phyloP scores from a whole-genome alignment of 1,284 basidiomycete genomes.

The Naganishia albida region DNA sequence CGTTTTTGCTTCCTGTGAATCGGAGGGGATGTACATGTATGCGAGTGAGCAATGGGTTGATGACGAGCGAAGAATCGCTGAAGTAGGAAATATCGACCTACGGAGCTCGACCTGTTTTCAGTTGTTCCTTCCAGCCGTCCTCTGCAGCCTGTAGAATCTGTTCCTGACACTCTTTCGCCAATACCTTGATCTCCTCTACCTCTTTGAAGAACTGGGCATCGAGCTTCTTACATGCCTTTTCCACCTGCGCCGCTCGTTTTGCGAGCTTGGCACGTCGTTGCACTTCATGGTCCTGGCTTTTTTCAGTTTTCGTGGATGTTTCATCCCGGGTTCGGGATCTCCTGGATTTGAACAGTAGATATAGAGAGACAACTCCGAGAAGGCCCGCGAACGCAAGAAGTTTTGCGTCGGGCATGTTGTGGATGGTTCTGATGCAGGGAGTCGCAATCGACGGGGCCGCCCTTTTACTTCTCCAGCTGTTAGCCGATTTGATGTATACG shows the following conservation, averaged over 20 bases:
- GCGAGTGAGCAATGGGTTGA: no score
- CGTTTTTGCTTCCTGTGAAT: background rate
- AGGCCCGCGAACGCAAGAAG: constrained; percentile 12
- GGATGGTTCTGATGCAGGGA: background rate
- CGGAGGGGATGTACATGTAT: no score
- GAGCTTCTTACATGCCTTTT: constrained; percentile 1
- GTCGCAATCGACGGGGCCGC: no score
- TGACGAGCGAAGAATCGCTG: no score
- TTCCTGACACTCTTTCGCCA: background rate
- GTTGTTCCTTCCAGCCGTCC: background rate
- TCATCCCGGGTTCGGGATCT: background rate
- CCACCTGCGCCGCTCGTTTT: background rate
- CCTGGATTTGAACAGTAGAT: background rate
- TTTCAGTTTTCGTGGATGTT: background rate
- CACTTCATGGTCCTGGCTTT: background rate
- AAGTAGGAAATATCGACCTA: background rate
- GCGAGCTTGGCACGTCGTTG: background rate
- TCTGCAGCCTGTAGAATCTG: background rate
- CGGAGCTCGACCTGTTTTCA: background rate
- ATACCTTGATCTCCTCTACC: background rate
- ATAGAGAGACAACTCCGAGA: constrained; percentile 4
- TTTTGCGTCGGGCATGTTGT: constrained; percentile 4
- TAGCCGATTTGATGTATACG: no score
- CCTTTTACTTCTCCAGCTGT: no score
- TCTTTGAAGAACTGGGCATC: background rate